Conservation (phyloP, 352 stramenopile species). For the Phytopythium oedochilum region DNA sequence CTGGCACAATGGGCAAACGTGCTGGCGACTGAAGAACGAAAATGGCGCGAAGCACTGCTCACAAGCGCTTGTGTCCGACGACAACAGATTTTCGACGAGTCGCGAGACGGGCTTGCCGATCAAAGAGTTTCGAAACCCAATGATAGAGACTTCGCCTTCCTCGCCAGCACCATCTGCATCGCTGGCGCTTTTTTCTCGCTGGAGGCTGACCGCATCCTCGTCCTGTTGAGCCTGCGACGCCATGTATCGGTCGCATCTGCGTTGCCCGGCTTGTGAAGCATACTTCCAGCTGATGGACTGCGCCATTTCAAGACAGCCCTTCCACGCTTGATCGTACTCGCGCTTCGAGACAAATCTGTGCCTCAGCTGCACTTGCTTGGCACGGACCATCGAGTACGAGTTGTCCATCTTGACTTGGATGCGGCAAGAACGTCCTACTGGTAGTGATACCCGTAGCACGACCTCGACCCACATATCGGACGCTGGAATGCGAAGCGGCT, state of each 20-base stretch:
- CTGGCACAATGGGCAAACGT: constrained; percentile 43
- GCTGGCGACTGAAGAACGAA: constrained; percentile 69
- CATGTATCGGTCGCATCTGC: constrained; percentile 41
- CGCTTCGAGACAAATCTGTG: constrained; percentile 10
- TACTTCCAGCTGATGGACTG: constrained; percentile 74
- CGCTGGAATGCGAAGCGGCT: constrained; percentile 34
- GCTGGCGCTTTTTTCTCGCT: constrained; percentile 30
- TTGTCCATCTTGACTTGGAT: constrained; percentile 58
- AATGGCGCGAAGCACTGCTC: constrained; percentile 58
- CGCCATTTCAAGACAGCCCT: constrained; percentile 58
- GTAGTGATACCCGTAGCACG: constrained; percentile 18
- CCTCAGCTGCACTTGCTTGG: constrained; percentile 52
- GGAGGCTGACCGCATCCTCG: constrained; percentile 33
- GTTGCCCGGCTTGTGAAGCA: constrained; percentile 24
- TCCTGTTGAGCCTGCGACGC: constrained; percentile 36
- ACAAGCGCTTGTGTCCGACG: constrained; percentile 33
- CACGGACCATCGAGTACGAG: constrained; percentile 54
- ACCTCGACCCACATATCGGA: constrained; percentile 50
- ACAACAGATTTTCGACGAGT: constrained; percentile 48
- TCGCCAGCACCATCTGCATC: constrained; percentile 16
- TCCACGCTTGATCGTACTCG: constrained; percentile 42
- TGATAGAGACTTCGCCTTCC: constrained; percentile 17
- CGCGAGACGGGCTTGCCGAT: constrained; percentile 69
- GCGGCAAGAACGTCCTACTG: no score
- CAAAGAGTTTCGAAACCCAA: constrained; percentile 45